Evolutionary conservation across 345 rosid species (phyloP), one percentile per base, ranked within the genome.

Genomic region (Eucalyptus marginata): DNA sequence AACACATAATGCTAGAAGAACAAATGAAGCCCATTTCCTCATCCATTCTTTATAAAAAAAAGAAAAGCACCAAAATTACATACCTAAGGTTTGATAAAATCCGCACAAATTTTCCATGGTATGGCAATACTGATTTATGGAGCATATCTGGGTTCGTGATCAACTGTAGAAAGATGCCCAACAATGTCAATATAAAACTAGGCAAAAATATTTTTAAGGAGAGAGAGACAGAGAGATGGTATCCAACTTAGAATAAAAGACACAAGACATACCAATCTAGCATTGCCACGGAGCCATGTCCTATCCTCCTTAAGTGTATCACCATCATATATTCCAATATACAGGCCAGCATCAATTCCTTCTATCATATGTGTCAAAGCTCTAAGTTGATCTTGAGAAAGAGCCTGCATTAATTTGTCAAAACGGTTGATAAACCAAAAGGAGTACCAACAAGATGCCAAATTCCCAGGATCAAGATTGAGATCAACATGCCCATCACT

Each of bases 121-220:
- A 91, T 52, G 98, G 99, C 93, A 97, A 93, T 88, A 97, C 95
- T 91, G 99, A 94, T 93, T 93, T 91, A 92, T 97, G 98, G 43
- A 97, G 92, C 99, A 97, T 97, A 92, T 97, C 99, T 50, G 99
- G 99, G 96, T 97, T 97, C 88, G 99, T 97, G 89, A 97, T 97
- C 92, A 97, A 93, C 99, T 97, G 93, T 93, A 90, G 36, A 49
- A 88, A 88, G 90, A 90, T 86, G 13, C 83, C 71, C 84, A 89
- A 64, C 58, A 86, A 88, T 89, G 90, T 87, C 91, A 84, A 87
- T 88, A 44, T 62, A 71, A 24, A 51, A 66, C 64, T n/a, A 71
- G 14, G 86, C 27, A 22, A 86, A 56, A 3, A 43, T 46, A 40
- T 13, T 52, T 79, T 20, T 44, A 25, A 36, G 83, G 18, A 1